Percentiles rank a stretch among this genome's conserved stretches.
These are phyloP conservation scores for Rutstroemia sp. DNA, from an alignment of 2,329 filamentous ascomycete species.

Conservation along the genomic window DNA sequence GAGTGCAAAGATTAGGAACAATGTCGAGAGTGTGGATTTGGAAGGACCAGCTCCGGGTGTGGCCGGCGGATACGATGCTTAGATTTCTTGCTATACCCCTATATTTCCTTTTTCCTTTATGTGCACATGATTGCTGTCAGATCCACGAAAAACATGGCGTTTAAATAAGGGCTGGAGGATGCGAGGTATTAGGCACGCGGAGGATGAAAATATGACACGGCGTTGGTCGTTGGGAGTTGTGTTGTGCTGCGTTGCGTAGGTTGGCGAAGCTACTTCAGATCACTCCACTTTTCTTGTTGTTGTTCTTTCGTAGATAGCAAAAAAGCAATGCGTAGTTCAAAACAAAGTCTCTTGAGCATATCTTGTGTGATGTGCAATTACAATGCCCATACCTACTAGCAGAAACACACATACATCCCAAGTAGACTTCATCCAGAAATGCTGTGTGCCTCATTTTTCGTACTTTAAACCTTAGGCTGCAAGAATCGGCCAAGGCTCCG, in stretches of 20 bases:
- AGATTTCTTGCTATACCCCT: slow-evolving; percentile 9
- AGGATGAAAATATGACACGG: neutral
- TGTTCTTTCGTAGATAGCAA: too few relatives aligned
- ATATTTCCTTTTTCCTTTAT: slow-evolving; percentile 5
- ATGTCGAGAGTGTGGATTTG: slow-evolving; percentile 29
- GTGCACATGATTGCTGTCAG: neutral
- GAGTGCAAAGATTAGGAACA: slow-evolving; percentile 43
- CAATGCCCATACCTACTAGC: too few relatives aligned
- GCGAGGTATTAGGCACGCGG: neutral
- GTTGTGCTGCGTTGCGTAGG: too few relatives aligned
- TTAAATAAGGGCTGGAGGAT: neutral
- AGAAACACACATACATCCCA: too few relatives aligned
- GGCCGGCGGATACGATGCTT: slow-evolving; percentile 27
- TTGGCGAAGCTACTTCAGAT: neutral
- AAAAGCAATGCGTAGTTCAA: too few relatives aligned
- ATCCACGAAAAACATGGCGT: slow-evolving; percentile 3
- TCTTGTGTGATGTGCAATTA: too few relatives aligned
- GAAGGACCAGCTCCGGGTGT: slow-evolving; percentile 30
- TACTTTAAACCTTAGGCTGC: neutral
- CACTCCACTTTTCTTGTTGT: neutral
- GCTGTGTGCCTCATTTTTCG: too few relatives aligned
- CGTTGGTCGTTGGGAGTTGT: neutral
- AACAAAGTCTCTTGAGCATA: too few relatives aligned
- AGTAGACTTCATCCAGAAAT: too few relatives aligned
- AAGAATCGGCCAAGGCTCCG: neutral